Evolutionary conservation across 2,329 filamentous ascomycete species (phyloP).

Genomic region (Ophiostoma pallidulum): DNA sequence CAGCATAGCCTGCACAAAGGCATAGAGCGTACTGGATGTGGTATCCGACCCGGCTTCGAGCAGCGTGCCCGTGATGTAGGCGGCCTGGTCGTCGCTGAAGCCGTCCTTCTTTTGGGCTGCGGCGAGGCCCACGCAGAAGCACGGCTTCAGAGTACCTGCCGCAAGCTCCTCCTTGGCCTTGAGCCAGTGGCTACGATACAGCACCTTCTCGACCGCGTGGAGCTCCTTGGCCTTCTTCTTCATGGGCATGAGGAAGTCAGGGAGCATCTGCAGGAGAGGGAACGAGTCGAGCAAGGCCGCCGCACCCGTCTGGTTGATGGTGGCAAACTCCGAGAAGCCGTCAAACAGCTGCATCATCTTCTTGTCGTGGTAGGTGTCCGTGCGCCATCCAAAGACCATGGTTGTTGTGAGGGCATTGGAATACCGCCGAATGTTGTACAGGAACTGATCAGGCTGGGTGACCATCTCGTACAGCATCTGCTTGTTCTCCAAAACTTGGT

Average conservation of each 20-base stretch:
- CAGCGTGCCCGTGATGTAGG: conserved; percentile 26
- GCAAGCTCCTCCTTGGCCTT: conserved; percentile 27
- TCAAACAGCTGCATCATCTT: conserved; percentile 14
- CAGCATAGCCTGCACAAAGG: conserved; percentile 38
- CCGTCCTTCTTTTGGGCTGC: conserved; percentile 18
- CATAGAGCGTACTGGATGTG: conserved; percentile 29
- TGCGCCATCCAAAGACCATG: conserved; percentile 18
- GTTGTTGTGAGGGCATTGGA: conserved; percentile 14
- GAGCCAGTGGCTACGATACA: conserved; percentile 33
- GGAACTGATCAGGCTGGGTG: conserved; percentile 17
- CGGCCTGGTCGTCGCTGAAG: conserved; percentile 24
- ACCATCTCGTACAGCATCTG: conserved; percentile 42
- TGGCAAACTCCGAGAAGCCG: conserved; percentile 5
- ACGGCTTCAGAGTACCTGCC: conserved; percentile 21
- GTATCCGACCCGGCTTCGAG: conserved; percentile 35
- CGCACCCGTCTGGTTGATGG: conserved; percentile 2
- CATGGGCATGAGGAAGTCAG: conserved; percentile 31
- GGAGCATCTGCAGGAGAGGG: conserved; percentile 27
- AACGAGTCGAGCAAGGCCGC: conserved; percentile 10
- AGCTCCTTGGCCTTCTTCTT: conserved; percentile 31
- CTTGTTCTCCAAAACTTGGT: conserved; percentile 47
- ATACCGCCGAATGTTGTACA: conserved; percentile 21
- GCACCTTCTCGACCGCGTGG: conserved; percentile 32
- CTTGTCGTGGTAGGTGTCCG: conserved; percentile 9
- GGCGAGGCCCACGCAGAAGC: conserved; percentile 6